Evolutionary conservation across 805 yeast genomes (phyloP).

Genomic region (Spathaspora boniae): DNA sequence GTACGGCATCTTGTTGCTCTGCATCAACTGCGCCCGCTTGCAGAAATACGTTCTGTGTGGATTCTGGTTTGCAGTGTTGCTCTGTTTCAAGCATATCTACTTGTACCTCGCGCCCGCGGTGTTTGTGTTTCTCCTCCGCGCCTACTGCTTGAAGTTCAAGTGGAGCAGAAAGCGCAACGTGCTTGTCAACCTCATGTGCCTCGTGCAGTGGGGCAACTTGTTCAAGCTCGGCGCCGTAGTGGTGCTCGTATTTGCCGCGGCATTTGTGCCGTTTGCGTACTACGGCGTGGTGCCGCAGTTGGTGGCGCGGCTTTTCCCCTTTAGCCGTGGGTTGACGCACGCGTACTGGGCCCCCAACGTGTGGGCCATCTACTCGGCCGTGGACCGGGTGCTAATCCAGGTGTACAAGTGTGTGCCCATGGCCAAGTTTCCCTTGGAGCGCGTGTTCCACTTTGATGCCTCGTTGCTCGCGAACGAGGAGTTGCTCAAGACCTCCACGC

Average conservation of each 20-base stretch:
- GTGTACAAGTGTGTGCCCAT: slow-evolving; percentile 35
- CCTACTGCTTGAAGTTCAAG: slow-evolving; percentile 56
- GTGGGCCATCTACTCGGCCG: slow-evolving; percentile 90
- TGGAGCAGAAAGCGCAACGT: slow-evolving; percentile 21
- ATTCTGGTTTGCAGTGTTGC: slow-evolving; percentile 63
- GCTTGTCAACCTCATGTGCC: slow-evolving; percentile 27
- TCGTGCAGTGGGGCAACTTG: slow-evolving; percentile 54
- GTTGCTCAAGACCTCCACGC: slow-evolving; percentile 46
- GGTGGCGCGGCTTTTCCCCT: slow-evolving; percentile 76
- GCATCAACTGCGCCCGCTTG: slow-evolving; percentile 68
- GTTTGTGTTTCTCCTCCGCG: slow-evolving; percentile 71
- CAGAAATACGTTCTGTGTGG: slow-evolving; percentile 58
- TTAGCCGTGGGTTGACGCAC: slow-evolving; percentile 91
- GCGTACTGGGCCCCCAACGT: slow-evolving; percentile 99
- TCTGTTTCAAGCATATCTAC: slow-evolving; percentile 94
- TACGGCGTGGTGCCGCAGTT: slow-evolving; percentile 62
- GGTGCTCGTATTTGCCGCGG: slow-evolving; percentile 53
- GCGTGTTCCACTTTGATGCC: slow-evolving; percentile 45
- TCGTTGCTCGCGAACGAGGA: slow-evolving; percentile 30
- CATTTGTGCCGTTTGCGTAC: slow-evolving; percentile 77
- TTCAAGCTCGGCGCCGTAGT: slow-evolving; percentile 64
- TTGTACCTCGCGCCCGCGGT: slow-evolving; percentile 93
- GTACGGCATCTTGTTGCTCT: slow-evolving; percentile 75
- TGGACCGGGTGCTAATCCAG: slow-evolving; percentile 66
- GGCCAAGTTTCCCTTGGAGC: slow-evolving; percentile 24